These are phyloP conservation scores for Lipomyces chichibuensis DNA, from an alignment of 805 yeast genomes.

Conservation along the genomic window DNA sequence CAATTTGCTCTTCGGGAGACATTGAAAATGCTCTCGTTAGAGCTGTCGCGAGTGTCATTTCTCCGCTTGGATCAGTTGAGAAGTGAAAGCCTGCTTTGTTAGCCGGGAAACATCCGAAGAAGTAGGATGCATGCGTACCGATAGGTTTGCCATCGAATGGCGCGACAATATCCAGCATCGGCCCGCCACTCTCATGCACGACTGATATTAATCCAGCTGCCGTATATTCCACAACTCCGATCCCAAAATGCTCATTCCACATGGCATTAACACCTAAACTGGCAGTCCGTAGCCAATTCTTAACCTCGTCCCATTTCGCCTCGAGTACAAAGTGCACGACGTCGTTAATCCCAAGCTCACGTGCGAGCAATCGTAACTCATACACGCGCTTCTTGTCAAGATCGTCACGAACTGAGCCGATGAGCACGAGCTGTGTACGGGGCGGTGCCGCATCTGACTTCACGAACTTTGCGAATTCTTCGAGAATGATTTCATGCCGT, in stretches of 20 bases:
- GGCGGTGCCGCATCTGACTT: constrained; percentile 13
- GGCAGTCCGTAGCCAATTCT: constrained; percentile 56
- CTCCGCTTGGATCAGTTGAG: constrained; percentile 64
- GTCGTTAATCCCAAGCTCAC: constrained; percentile 50
- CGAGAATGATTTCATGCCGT: constrained; percentile 72
- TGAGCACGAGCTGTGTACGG: constrained; percentile 57
- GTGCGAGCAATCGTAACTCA: constrained; percentile 51
- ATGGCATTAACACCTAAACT: constrained; percentile 87
- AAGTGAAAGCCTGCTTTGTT: constrained; percentile 64
- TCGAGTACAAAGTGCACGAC: constrained; percentile 65
- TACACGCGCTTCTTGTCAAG: constrained; percentile 65
- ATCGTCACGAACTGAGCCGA: constrained; percentile 81
- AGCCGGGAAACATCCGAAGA: not conserved
- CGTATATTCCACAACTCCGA: constrained; percentile 91
- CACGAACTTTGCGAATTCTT: constrained; percentile 61
- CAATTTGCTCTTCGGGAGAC: constrained; percentile 45
- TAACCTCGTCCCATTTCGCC: constrained; percentile 68
- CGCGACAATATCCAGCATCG: constrained; percentile 80
- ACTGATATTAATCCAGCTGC: constrained; percentile 85
- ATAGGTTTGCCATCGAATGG: constrained; percentile 54
- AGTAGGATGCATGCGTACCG: constrained; percentile 42
- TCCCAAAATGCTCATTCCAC: constrained; percentile 99
- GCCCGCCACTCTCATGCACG: constrained; percentile 96
- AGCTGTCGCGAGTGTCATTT: constrained; percentile 49
- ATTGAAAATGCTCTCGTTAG: constrained; percentile 52